Base-by-base conservation (phyloP, 1,284 basidiomycete species). In the Takashimella tepidaria region DNA sequence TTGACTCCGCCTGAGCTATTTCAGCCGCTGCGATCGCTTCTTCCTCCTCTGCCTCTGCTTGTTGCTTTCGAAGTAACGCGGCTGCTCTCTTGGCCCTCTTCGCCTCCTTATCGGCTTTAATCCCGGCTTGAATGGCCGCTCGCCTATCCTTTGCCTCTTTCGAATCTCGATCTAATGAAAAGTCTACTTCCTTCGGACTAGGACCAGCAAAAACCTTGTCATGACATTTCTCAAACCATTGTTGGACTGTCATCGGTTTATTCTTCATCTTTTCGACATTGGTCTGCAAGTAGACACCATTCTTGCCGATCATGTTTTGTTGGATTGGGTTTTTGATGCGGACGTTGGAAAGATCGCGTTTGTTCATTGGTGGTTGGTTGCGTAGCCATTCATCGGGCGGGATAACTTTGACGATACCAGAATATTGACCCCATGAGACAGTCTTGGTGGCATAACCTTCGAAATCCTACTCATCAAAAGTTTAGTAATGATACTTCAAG, bases 331-430 rank as follows among this genome's bases (percentile, higher is more conserved):
- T 82, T 73, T 83, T 85, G 58, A 97, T 86, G 24, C 71, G 85
- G 58, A 95, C 83, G 10, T 80, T 67, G n/a, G 79, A 77, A 21
- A 97, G 79, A 0, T 72, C 66, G 56, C 85, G 83, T 23, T 82
- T 78, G 21, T 81, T 80, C 47, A 91, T 76, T 11, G 85, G 74
- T 13, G 89, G 87, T 20, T 95, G 77, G 1, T 83, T 74, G 50
- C 84, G 82, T 26, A 81, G 82, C 92, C 93, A 96, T 79, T 93
- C 88, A 66, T 84, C 83, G 2, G 92, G 92, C 41, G 92, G 92
- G 58, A 97, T 87, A 60, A 97, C 83, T 76, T 97, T 97, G 58
- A 92, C 86, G 56, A 97, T 93, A 20, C 92, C 92, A 61, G 89
- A 91, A 52, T 81, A 80, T 72, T 81, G 81, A 0, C 92, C 92